phyloP scores from a whole-genome alignment of 2,329 filamentous ascomycete species.

The Phialocephala sp. region DNA sequence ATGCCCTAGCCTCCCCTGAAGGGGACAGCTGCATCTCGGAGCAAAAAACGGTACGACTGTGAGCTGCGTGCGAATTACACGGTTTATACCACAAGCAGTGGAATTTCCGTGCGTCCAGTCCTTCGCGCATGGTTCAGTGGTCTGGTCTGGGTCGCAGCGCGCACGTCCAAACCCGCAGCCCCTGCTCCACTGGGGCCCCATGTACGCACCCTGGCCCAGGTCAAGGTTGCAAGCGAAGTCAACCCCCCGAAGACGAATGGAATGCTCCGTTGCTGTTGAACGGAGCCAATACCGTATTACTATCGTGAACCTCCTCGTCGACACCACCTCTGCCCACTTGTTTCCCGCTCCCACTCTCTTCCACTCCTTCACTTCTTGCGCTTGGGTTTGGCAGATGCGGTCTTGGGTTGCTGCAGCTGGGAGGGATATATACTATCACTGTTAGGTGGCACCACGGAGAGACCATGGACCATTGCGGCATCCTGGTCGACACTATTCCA shows the following conservation, averaged over 20 bases:
- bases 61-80: slow-evolving; percentile 3
- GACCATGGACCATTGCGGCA: slow-evolving; percentile 30
- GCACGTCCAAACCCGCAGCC: slow-evolving; percentile 33
- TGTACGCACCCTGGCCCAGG: slow-evolving; percentile 12
- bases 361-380: neutral
- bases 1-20: slow-evolving; percentile 24
- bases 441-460: slow-evolving; percentile 20
- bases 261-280: slow-evolving; percentile 18
- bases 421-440: slow-evolving; percentile 19
- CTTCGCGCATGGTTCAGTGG: neutral
- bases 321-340: slow-evolving; percentile 14
- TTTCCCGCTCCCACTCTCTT: neutral
- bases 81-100: slow-evolving; percentile 27
- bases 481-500: slow-evolving; percentile 29
- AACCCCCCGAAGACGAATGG: slow-evolving; percentile 26
- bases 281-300: slow-evolving; percentile 29
- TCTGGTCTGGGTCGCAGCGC: slow-evolving; percentile 13
- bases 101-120: slow-evolving; percentile 21
- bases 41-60: slow-evolving; percentile 19
- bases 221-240: slow-evolving; percentile 28
- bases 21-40: slow-evolving; percentile 29
- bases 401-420: slow-evolving; percentile 11
- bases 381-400: slow-evolving; percentile 21
- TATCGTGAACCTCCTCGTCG: slow-evolving; percentile 32
- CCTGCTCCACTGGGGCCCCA: slow-evolving; percentile 19